A percentile compares a stretch with the other conserved stretches of the same genome.
Conservation (phyloP, 305 asterid species). For the Fraxinus sp. region DNA sequence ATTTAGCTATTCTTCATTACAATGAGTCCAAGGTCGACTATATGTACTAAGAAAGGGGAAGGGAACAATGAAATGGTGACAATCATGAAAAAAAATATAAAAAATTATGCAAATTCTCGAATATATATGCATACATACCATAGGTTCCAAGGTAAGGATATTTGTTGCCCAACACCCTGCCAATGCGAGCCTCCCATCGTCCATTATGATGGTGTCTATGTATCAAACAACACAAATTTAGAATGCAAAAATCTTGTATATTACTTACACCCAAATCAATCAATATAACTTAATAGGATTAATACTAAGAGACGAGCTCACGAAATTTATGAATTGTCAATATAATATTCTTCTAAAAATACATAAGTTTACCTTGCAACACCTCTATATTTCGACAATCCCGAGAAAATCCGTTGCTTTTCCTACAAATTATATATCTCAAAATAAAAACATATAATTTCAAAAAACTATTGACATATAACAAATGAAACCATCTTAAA, state of each 20-base stretch:
- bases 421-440: slow-evolving; percentile 38
- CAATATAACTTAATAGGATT: background rate
- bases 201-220: slow-evolving; percentile 92
- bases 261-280: background rate
- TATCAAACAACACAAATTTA: background rate
- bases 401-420: slow-evolving; percentile 91
- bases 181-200: slow-evolving; percentile 98
- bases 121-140: slow-evolving; percentile 39
- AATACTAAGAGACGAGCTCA: too few relatives aligned
- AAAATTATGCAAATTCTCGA: background rate
- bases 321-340: background rate
- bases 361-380: slow-evolving; percentile 67
- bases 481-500: slow-evolving; percentile 31
- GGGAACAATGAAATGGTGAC: background rate
- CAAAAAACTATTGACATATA: background rate
- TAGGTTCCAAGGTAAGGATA: slow-evolving; percentile 93
- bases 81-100: background rate
- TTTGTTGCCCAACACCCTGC: slow-evolving; percentile 92
- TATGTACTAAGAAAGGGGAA: too few relatives aligned
- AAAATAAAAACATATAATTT: background rate
- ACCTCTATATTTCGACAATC: slow-evolving; percentile 93
- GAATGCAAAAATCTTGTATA: slow-evolving; percentile 2
- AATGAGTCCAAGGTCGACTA: too few relatives aligned
- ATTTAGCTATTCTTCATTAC: too few relatives aligned
- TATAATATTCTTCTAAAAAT: too few relatives aligned